Evolutionary conservation across 1,284 basidiomycete genomes (phyloP).

Genomic region (Apiotrichum brassicae): DNA sequence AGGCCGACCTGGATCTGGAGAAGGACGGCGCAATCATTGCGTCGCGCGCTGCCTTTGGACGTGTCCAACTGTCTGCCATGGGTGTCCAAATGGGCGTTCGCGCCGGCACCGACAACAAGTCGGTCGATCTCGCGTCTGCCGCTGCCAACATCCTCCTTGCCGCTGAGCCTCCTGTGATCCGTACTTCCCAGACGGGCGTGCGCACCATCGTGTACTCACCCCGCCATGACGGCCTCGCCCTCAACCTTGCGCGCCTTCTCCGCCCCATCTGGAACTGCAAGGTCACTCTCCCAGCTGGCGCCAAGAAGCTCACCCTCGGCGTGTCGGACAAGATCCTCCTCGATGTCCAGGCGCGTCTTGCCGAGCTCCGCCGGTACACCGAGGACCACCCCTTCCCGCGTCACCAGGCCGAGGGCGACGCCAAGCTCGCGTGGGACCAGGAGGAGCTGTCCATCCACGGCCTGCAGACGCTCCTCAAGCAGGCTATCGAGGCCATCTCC

Average conservation of each 20-base stretch:
- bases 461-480: slow-evolving; percentile 57
- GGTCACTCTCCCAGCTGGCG: slow-evolving; percentile 50
- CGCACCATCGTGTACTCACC: slow-evolving; percentile 65
- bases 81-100: slow-evolving; percentile 29
- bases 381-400: slow-evolving; percentile 42
- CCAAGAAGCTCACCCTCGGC: slow-evolving; percentile 22
- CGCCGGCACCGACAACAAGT: slow-evolving; percentile 12
- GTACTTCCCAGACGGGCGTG: slow-evolving; percentile 20
- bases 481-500: slow-evolving; percentile 84
- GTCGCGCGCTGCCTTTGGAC: slow-evolving; percentile 28
- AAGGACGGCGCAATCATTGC: slow-evolving; percentile 29
- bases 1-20: slow-evolving; percentile 31
- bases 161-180: slow-evolving; percentile 26
- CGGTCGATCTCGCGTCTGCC: slow-evolving; percentile 26
- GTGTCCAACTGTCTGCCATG: slow-evolving; percentile 38
- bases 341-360: slow-evolving; percentile 69
- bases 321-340: slow-evolving; percentile 60
- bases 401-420: slow-evolving; percentile 38
- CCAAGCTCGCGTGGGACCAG: slow-evolving; percentile 42
- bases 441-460: slow-evolving; percentile 39
- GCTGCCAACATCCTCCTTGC: slow-evolving; percentile 29
- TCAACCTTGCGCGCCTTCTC: slow-evolving; percentile 79
- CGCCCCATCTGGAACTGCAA: slow-evolving; percentile 81
- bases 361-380: slow-evolving; percentile 66
- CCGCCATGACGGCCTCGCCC: slow-evolving; percentile 77